A percentile compares a stretch with the other conserved stretches of the same genome.
These are phyloP conservation scores for Sporothrix pseudoabietina DNA, from an alignment of 2,329 filamentous ascomycete species.

Conservation along the genomic window DNA sequence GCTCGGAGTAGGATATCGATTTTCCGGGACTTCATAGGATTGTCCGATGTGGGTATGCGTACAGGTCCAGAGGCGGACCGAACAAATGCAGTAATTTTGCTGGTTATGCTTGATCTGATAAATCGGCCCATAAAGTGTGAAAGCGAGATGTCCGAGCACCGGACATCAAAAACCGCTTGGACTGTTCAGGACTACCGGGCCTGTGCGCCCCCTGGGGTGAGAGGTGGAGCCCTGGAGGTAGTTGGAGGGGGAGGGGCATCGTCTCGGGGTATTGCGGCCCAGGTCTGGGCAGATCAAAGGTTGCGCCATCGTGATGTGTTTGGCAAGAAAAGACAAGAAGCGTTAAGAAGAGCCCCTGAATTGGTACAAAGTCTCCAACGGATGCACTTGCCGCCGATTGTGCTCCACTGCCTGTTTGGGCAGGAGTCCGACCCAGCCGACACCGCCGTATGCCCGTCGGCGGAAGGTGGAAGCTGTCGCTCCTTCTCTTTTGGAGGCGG, in stretches of 20 bases:
- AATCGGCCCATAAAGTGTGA: background rate
- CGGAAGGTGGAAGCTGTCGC: background rate
- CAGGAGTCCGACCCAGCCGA: constrained; percentile 11
- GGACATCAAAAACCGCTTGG: constrained; percentile 7
- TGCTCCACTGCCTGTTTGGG: background rate
- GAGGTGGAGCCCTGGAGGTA: background rate
- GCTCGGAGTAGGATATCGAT: background rate
- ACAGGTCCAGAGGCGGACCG: background rate
- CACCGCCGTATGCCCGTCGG: background rate
- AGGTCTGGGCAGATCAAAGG: background rate
- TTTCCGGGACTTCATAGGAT: background rate
- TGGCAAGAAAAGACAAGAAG: background rate
- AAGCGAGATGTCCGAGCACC: background rate
- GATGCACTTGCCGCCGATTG: background rate
- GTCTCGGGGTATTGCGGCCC: background rate
- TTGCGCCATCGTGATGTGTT: constrained; percentile 15
- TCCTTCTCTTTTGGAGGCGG: constrained; percentile 11
- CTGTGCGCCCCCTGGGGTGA: background rate
- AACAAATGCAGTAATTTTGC: background rate
- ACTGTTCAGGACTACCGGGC: constrained; percentile 15
- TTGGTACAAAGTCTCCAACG: background rate
- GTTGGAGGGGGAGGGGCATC: background rate
- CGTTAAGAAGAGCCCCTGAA: background rate
- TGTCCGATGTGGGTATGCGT: background rate
- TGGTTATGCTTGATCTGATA: background rate